These are phyloP conservation scores for Claviceps fusiformis DNA, from an alignment of 2,329 filamentous ascomycete genomes.

Conservation along the genomic window DNA sequence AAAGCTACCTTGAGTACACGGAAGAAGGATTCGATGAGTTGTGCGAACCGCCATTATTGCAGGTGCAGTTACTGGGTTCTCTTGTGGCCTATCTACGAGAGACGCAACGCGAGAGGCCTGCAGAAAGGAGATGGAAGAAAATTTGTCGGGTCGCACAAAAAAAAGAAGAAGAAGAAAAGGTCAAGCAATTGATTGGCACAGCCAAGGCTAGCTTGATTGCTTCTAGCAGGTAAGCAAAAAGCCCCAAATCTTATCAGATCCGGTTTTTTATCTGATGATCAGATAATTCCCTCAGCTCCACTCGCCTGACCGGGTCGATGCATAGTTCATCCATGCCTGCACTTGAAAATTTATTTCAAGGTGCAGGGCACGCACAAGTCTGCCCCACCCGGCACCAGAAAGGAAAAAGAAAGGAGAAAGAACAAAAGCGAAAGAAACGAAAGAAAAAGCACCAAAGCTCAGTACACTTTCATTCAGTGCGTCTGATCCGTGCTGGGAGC, in stretches of 20 bases:
- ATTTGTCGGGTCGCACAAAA: not conserved
- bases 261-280: constrained; percentile 40
- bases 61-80: not conserved
- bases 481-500: not conserved
- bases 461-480: no score
- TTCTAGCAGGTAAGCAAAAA: not conserved
- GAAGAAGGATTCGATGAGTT: not conserved
- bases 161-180: not conserved
- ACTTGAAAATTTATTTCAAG: not conserved
- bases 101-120: no score
- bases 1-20: not conserved
- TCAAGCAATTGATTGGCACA: not conserved
- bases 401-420: not conserved
- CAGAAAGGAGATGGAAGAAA: not conserved
- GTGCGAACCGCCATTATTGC: not conserved
- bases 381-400: not conserved
- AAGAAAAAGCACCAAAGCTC: no score
- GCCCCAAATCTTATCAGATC: constrained; percentile 25
- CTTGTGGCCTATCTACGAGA: not conserved
- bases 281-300: constrained; percentile 33
- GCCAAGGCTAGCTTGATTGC: not conserved
- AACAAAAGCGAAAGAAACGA: no score
- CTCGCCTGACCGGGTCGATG: constrained; percentile 1
- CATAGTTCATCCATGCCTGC: not conserved
- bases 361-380: not conserved